A percentile compares a stretch with the other conserved stretches of the same genome.
phyloP scores from a whole-genome alignment of 495 filamentous ascomycete genomes.

The Darksidea phi region DNA sequence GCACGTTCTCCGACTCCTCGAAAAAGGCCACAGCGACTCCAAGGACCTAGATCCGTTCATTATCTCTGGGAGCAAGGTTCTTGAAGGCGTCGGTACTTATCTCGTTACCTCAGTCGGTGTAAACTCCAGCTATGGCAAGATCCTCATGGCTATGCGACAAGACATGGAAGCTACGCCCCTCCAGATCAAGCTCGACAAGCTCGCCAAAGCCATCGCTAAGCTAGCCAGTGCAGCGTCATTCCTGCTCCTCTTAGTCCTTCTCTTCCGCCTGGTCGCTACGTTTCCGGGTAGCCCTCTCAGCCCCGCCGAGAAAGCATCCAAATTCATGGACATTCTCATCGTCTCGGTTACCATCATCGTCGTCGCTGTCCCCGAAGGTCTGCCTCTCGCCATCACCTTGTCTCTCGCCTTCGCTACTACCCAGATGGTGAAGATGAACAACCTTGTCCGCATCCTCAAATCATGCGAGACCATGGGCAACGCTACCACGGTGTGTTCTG shows the following conservation, averaged over 20 bases:
- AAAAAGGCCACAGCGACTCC: constrained; percentile 62
- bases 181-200: constrained; percentile 84
- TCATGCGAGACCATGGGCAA: constrained; percentile 99
- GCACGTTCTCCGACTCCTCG: constrained; percentile 79
- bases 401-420: constrained; percentile 93
- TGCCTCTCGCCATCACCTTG: constrained; percentile 91
- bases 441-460: constrained; percentile 83
- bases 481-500: constrained; percentile 90
- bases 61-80: constrained; percentile 85
- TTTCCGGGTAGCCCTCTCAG: constrained; percentile 57
- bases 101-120: constrained; percentile 78
- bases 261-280: constrained; percentile 80
- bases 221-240: constrained; percentile 81
- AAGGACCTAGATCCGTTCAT: constrained; percentile 92
- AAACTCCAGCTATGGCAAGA: constrained; percentile 84
- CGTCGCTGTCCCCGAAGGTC: constrained; percentile 90
- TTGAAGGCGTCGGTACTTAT: constrained; percentile 81
- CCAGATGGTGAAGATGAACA: constrained; percentile 93
- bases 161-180: constrained; percentile 91
- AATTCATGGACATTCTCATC: constrained; percentile 90
- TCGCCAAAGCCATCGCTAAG: constrained; percentile 93
- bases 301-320: constrained; percentile 75
- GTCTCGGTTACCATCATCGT: constrained; percentile 93
- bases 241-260: constrained; percentile 80
- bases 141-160: constrained; percentile 88